phyloP scores from a whole-genome alignment of 768 basidiomycete species.

The Pluteus cervinus region DNA sequence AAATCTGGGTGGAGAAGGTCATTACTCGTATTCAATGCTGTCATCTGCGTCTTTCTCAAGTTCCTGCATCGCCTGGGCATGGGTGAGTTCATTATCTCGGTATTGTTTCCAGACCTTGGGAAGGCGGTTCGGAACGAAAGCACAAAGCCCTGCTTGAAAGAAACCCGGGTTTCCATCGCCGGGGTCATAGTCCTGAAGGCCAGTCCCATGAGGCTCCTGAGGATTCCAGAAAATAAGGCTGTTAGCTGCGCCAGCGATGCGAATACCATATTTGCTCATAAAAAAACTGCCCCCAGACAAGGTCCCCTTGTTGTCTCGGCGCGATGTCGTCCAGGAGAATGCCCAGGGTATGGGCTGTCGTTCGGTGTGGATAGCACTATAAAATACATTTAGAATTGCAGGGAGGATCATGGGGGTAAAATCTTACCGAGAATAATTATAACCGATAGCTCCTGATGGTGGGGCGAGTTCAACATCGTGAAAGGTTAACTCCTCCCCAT shows the following conservation, averaged over 20 bases:
- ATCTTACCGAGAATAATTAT: constrained; percentile 2
- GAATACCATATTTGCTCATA: constrained; percentile 1
- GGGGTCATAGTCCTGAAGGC: too few relatives aligned
- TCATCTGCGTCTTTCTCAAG: too few relatives aligned
- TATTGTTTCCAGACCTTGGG: too few relatives aligned
- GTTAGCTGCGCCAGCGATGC: neutral
- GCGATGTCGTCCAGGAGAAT: neutral
- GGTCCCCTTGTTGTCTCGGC: neutral
- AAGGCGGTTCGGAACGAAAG: too few relatives aligned
- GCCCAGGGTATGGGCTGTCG: neutral
- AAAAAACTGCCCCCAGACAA: neutral
- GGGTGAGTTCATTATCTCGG: too few relatives aligned
- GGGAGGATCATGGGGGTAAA: neutral
- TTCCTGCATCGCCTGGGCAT: too few relatives aligned
- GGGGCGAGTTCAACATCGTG: neutral
- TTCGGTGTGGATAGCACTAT: constrained; percentile 1
- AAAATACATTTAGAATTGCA: neutral
- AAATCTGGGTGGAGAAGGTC: too few relatives aligned
- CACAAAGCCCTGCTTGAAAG: too few relatives aligned
- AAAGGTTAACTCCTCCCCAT: too few relatives aligned
- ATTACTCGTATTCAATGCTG: too few relatives aligned
- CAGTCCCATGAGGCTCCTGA: neutral
- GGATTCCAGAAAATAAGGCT: neutral
- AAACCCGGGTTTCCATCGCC: too few relatives aligned
- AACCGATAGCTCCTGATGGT: neutral